Base-by-base conservation (phyloP, 1,139 yeast genomes). In the Pichia sp. region DNA sequence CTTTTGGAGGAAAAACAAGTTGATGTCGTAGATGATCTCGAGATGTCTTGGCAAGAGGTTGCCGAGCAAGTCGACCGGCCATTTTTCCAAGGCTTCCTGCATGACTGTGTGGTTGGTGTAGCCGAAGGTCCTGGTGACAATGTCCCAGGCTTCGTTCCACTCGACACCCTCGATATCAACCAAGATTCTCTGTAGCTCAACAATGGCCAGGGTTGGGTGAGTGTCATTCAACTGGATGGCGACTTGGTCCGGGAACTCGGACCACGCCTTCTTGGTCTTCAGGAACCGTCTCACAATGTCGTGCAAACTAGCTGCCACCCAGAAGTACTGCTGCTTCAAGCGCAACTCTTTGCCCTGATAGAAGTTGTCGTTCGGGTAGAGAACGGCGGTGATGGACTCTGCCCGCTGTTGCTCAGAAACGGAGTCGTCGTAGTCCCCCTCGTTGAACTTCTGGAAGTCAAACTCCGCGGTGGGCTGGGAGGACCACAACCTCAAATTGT, bases 181-280 rank as follows among this genome's bases (percentile, higher is more conserved):
- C 58, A 90, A 75, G 56, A 92, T 79, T 72, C 98, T 81, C 75
- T 88, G 95, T 64, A 90, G 78, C 72, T 90, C 98, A 49, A 90
- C 95, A 67, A 90, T 76, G 7, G 97, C 97, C 67, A 90, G 75
- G 13, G 97, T 88, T 55, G 98, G 98, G 69, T 90, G 98, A 15
- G 98, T 90, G 68, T 90, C 98, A 70, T 90, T 90, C 71, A 92
- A 80, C 74, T 92, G 98, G 68, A 90, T 90, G 47, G 97, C 97
- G 59, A 88, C 82, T 67, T 86, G 86, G 57, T 88, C 95, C 36
- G 96, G 82, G 70, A 90, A 87, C 67, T 85, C 90, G 47, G 76
- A 68, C 96, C 97, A 90, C 52, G 90, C 80, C 67, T 85, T 81
- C 66, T 83, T 82, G 54, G 84, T 72, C 74, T 90, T 90, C 71